Percentiles rank a stretch among this genome's conserved stretches.
Conservation (phyloP, 805 yeast genomes). For the Yarrowia sp. region DNA sequence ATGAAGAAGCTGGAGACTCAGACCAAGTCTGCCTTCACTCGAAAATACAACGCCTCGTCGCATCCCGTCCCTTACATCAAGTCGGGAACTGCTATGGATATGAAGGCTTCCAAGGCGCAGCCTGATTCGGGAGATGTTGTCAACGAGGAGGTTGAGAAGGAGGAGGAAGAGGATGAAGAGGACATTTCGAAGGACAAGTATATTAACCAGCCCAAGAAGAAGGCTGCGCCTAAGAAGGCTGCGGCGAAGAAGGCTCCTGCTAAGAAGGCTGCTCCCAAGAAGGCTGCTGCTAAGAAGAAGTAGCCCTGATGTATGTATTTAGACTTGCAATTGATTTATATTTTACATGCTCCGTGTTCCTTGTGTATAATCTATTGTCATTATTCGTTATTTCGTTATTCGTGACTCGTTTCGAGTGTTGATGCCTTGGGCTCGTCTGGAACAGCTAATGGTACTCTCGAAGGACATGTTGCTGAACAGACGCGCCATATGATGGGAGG, state of each 20-base stretch:
- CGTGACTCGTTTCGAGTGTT: too few species aligned
- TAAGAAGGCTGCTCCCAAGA: constrained; percentile 29
- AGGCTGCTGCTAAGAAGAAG: constrained; percentile 30
- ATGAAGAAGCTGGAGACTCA: constrained; percentile 69
- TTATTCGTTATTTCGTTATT: not conserved
- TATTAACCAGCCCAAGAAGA: constrained; percentile 51
- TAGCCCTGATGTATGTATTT: not conserved
- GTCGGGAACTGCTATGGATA: constrained; percentile 35
- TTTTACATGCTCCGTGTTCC: not conserved
- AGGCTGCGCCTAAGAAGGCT: constrained; percentile 32
- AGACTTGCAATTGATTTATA: constrained; percentile 4
- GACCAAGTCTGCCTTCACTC: constrained; percentile 82
- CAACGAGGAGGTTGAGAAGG: constrained; percentile 39
- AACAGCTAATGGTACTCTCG: too few species aligned
- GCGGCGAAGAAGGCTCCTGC: constrained; percentile 30
- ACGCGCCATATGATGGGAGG: too few species aligned
- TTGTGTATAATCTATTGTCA: not conserved
- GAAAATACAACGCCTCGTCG: constrained; percentile 67
- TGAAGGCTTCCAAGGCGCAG: constrained; percentile 28
- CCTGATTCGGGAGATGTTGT: constrained; percentile 75
- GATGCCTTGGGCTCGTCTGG: too few species aligned
- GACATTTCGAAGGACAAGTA: constrained; percentile 62
- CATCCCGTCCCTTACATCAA: constrained; percentile 87
- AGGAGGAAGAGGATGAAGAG: constrained; percentile 45
- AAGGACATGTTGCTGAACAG: too few species aligned